Conservation (phyloP, 2,329 filamentous ascomycete genomes). For the Xylaria hypoxylon region DNA sequence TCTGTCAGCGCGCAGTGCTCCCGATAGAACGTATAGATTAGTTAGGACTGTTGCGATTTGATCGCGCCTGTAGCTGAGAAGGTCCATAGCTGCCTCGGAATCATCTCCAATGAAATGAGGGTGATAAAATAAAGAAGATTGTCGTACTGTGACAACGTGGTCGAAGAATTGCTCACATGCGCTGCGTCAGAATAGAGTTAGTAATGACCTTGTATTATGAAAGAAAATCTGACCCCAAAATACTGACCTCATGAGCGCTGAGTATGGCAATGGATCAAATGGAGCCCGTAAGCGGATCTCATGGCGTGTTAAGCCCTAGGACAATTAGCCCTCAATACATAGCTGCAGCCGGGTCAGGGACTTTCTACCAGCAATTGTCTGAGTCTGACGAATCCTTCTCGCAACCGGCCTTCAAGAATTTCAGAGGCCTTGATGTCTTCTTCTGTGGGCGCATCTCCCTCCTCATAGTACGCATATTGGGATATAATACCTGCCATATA, state of each 20-base stretch:
- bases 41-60: constrained; percentile 68
- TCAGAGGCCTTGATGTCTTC: constrained; percentile 66
- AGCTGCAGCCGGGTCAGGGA: background rate
- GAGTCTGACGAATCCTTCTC: constrained; percentile 70
- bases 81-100: constrained; percentile 59
- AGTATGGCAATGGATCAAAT: constrained; percentile 68
- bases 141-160: constrained; percentile 67
- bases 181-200: constrained; percentile 13
- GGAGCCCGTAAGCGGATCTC: constrained; percentile 69
- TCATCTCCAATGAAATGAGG: constrained; percentile 64
- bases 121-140: constrained; percentile 69
- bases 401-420: constrained; percentile 68
- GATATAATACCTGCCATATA: constrained; percentile 58
- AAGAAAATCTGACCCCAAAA: background rate
- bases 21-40: constrained; percentile 69
- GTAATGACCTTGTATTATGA: background rate
- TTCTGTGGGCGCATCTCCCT: constrained; percentile 62
- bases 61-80: constrained; percentile 65
- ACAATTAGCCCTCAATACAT: constrained; percentile 25
- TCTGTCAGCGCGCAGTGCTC: constrained; percentile 62
- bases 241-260: constrained; percentile 62
- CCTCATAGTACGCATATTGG: constrained; percentile 69
- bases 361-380: constrained; percentile 62
- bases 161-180: constrained; percentile 69
- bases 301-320: constrained; percentile 64